These are phyloP conservation scores for Peronospora belbahrii DNA, from an alignment of 352 stramenopile genomes.

Conservation along the genomic window DNA sequence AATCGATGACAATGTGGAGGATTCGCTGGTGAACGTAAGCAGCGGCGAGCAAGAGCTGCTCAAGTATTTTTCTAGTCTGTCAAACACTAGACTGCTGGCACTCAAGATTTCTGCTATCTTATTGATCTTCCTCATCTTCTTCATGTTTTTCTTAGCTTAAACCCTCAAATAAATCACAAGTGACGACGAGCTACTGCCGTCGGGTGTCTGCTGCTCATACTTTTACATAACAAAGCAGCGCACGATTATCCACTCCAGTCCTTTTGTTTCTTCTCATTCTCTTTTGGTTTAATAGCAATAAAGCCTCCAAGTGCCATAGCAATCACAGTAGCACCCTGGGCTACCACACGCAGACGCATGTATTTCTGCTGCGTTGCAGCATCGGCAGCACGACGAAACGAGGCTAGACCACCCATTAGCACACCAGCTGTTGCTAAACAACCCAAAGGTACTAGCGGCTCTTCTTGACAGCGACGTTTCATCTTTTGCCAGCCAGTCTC, in stretches of 20 bases:
- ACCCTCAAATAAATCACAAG: neutral
- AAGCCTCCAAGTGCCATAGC: conserved; percentile 60
- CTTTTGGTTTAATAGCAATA: conserved; percentile 48
- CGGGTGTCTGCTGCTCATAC: neutral
- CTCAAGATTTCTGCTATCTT: conserved; percentile 84
- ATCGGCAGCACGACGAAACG: conserved; percentile 59
- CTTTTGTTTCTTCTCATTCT: conserved; percentile 18
- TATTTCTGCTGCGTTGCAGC: conserved; percentile 69
- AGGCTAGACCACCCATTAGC: conserved; percentile 52
- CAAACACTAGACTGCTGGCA: conserved; percentile 82
- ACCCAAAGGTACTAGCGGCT: conserved; percentile 71
- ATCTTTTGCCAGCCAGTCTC: conserved; percentile 78
- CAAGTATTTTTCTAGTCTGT: conserved; percentile 80
- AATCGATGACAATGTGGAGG: conserved; percentile 83
- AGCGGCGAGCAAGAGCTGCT: conserved; percentile 75
- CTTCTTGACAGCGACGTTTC: conserved; percentile 61
- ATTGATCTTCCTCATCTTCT: conserved; percentile 84
- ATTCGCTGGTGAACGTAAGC: conserved; percentile 65
- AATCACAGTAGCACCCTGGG: conserved; percentile 65
- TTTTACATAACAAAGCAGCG: neutral
- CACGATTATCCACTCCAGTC: neutral
- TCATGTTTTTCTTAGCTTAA: conserved; percentile 86
- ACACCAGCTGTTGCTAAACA: conserved; percentile 55
- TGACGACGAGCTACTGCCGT: neutral
- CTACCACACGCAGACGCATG: conserved; percentile 67